Percentiles rank a stretch among this genome's conserved stretches.
Conservation (phyloP, 2,329 filamentous ascomycete species). For the Colletotrichum sp. region DNA sequence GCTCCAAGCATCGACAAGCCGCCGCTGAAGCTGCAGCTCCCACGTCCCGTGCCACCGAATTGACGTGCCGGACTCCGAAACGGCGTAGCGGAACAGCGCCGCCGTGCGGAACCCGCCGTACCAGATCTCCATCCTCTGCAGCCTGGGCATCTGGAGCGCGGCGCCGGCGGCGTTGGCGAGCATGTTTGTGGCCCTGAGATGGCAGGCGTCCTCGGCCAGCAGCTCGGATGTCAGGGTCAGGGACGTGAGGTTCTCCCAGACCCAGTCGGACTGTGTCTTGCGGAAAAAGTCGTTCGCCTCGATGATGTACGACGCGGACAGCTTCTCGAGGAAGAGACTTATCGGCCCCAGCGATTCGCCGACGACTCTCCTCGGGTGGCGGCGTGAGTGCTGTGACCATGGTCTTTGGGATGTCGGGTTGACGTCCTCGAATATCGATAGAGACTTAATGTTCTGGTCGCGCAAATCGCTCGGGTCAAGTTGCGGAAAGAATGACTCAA, state of each 20-base stretch:
- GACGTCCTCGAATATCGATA: background rate
- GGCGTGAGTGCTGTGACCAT: background rate
- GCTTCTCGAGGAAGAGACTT: background rate
- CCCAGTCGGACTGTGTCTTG: background rate
- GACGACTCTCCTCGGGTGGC: background rate
- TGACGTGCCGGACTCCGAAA: background rate
- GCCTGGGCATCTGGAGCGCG: background rate
- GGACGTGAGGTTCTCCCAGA: background rate
- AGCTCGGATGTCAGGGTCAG: background rate
- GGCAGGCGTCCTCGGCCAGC: background rate
- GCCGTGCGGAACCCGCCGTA: background rate
- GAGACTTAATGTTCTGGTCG: background rate
- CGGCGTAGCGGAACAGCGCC: background rate
- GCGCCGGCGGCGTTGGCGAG: background rate
- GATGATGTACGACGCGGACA: background rate
- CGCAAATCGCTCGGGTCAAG: background rate
- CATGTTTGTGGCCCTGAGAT: background rate
- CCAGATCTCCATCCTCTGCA: background rate
- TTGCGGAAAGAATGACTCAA: background rate
- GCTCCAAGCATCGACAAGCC: background rate
- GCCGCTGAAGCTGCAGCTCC: background rate
- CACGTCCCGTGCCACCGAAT: background rate
- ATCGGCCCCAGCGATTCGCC: background rate
- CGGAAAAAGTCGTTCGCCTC: background rate
- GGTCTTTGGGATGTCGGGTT: background rate